Percentiles rank a stretch among this genome's conserved stretches.
phyloP scores from a whole-genome alignment of 768 basidiomycete genomes.

The Multifurca ochricompacta region DNA sequence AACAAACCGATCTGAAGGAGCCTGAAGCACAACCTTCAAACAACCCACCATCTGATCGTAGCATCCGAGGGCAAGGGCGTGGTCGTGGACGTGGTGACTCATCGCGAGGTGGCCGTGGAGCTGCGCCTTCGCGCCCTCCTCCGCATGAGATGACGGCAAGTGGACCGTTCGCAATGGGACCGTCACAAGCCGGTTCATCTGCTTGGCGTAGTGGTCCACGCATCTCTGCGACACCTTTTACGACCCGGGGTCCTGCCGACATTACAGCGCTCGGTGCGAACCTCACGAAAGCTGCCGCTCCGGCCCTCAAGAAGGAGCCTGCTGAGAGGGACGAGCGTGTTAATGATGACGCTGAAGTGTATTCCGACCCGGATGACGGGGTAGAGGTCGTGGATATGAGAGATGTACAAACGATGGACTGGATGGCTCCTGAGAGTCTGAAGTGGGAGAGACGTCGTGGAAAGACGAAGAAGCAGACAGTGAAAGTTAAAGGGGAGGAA shows the following conservation, averaged over 20 bases:
- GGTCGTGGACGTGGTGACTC: conserved; percentile 41
- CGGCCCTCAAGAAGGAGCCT: conserved; percentile 39
- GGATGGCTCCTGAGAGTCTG: conserved; percentile 80
- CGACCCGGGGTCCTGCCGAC: conserved; percentile 34
- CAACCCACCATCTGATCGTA: conserved; percentile 34
- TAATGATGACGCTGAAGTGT: conserved; percentile 55
- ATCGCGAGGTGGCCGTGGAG: conserved; percentile 38
- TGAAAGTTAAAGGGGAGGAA: conserved; percentile 40
- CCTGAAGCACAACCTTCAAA: conserved; percentile 25
- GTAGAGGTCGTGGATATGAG: conserved; percentile 85
- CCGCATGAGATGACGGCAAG: conserved; percentile 73
- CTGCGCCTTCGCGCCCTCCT: conserved; percentile 38
- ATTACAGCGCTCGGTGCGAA: conserved; percentile 38
- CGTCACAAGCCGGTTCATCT: conserved; percentile 55
- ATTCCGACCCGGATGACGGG: conserved; percentile 84
- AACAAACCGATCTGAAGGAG: conserved; percentile 37
- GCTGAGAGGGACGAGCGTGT: conserved; percentile 25
- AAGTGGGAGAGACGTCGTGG: conserved; percentile 38
- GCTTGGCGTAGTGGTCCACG: conserved; percentile 45
- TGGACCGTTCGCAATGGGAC: conserved; percentile 84
- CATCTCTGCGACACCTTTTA: conserved; percentile 47
- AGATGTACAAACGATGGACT: conserved; percentile 69
- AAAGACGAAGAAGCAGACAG: conserved; percentile 28
- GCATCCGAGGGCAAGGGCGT: conserved; percentile 35
- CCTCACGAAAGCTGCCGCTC: conserved; percentile 43